Conservation (phyloP, 1,139 yeast genomes). For the Pichia sp. region DNA sequence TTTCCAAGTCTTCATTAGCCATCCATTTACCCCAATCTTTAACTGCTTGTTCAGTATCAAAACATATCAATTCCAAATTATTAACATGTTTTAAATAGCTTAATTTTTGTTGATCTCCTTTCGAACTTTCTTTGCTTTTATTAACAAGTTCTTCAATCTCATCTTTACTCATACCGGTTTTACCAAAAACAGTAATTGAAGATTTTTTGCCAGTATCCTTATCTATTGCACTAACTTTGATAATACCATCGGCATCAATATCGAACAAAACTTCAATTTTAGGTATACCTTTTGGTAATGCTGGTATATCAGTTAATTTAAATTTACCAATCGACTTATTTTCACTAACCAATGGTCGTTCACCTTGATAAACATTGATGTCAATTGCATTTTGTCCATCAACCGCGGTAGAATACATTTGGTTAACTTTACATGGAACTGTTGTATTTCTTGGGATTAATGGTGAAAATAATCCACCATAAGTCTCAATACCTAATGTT, state of each 20-base stretch:
- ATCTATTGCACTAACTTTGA: conserved; percentile 67
- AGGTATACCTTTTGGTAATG: conserved; percentile 70
- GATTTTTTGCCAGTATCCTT: conserved; percentile 48
- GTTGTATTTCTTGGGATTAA: conserved; percentile 71
- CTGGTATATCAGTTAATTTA: conserved; percentile 59
- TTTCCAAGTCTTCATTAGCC: conserved; percentile 32
- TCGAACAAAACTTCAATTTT: conserved; percentile 69
- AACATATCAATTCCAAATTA: conserved; percentile 29
- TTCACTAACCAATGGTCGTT: conserved; percentile 64
- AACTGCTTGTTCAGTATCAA: conserved; percentile 30
- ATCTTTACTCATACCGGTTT: conserved; percentile 58
- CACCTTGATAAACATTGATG: conserved; percentile 74
- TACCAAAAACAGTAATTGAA: conserved; percentile 66
- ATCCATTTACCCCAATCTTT: conserved; percentile 21
- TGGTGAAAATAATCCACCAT: conserved; percentile 76
- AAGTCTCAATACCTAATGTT: conserved; percentile 74
- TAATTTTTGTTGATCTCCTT: conserved; percentile 38
- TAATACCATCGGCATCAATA: conserved; percentile 79
- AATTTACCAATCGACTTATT: conserved; percentile 70
- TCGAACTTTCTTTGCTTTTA: conserved; percentile 41
- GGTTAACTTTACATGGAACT: conserved; percentile 66
- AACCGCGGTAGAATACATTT: conserved; percentile 74
- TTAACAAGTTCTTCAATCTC: conserved; percentile 53
- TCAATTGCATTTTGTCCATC: conserved; percentile 81
- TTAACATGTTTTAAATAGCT: conserved; percentile 29